These are phyloP conservation scores for Populus alba DNA, from an alignment of 345 rosid genomes.

Conservation along the genomic window DNA sequence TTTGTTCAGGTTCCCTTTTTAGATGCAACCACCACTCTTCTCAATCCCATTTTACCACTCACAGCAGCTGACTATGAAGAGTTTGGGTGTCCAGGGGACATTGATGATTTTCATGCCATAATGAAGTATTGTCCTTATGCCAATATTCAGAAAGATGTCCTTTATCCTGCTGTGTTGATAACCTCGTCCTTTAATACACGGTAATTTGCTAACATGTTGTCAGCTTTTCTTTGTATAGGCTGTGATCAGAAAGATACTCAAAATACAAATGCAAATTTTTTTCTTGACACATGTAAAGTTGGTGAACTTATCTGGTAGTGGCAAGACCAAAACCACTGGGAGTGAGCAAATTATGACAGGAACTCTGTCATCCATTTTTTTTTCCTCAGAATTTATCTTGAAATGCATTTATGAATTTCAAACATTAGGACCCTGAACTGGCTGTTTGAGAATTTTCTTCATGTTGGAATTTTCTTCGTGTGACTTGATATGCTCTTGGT, in stretches of 20 bases:
- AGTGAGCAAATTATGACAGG: background rate
- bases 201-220: slow-evolving; percentile 35
- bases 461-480: background rate
- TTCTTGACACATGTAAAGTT: background rate
- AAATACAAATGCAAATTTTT: background rate
- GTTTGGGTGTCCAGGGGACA: slow-evolving; percentile 82
- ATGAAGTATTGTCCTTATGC: slow-evolving; percentile 76
- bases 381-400: background rate
- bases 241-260: too few relatives aligned
- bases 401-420: background rate
- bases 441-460: background rate
- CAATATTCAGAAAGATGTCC: slow-evolving; percentile 67
- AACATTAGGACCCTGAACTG: background rate
- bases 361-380: too few relatives aligned
- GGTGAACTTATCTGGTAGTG: background rate
- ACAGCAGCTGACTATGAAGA: slow-evolving; percentile 80
- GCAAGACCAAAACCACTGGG: background rate
- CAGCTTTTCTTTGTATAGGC: background rate
- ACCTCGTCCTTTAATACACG: slow-evolving; percentile 82
- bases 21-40: slow-evolving; percentile 83
- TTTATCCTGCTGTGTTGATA: slow-evolving; percentile 74
- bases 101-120: slow-evolving; percentile 74
- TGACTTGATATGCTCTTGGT: background rate
- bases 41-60: slow-evolving; percentile 75
- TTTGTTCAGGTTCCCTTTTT: slow-evolving; percentile 77